Evolutionary conservation across 768 basidiomycete genomes (phyloP), one percentile per base, ranked within the genome.

Genomic region (Trametopsis cervina): DNA sequence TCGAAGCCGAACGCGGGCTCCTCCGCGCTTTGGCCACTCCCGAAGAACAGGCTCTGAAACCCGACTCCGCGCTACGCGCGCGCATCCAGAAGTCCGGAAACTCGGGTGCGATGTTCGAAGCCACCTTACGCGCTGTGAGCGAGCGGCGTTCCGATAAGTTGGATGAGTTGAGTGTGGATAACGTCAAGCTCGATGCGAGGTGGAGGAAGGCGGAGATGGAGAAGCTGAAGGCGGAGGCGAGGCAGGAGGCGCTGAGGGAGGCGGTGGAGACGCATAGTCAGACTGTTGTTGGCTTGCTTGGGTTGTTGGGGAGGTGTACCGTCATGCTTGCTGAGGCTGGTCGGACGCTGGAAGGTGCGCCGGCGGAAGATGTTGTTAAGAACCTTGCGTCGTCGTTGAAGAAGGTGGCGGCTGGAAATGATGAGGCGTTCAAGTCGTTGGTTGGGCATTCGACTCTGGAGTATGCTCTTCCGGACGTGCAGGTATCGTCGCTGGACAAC

Each of bases 61-160:
- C 78, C 2, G 72, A 76, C 40, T 86, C 88, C 6, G 61, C 74
- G 0, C 63, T 89, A 37, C 77, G 73, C 50, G 63, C 68, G 44
- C 75, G 81, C 47, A 61, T 88, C 23, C 77, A 80, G 58, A 78
- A 83, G 4, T 83, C 88, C 2, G 74, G 74, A 49, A 92, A 90
- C 60, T 81, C 87, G 3, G 73, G 69, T 52, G 80, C 83, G 25
- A 85, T 92, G 75, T 89, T 92, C 59, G 87, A 89, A 40, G 89
- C 87, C 13, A 88, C 85, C 29, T 76, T 92, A 60, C 79, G 85
- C n/a, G 88, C 88, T 13, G 81, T 83, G 42, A 80, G 83, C 26
- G 86, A 93, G 59, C 73, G 90, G 46, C 81, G 76, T 51, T 86
- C 83, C 3, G 87, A 89, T 53, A 81, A 81, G 55, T 66, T 90